Evolutionary conservation across 2,329 filamentous ascomycete genomes (phyloP).

Genomic region (Rhytidhysteron rufulum): DNA sequence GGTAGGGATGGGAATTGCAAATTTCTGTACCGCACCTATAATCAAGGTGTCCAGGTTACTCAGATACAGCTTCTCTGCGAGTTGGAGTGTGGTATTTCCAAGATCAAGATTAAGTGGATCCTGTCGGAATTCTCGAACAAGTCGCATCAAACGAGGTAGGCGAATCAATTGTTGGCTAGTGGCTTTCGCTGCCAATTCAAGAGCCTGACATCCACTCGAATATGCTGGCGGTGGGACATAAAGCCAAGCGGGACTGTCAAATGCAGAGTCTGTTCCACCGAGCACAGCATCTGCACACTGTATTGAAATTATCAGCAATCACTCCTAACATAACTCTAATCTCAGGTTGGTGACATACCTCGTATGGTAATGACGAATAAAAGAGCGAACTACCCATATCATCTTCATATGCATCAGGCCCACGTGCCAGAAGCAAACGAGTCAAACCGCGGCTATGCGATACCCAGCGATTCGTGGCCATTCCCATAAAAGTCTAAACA

Average conservation of each 20-base stretch:
- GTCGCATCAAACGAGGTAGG: constrained; percentile 5
- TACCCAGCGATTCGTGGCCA: constrained; percentile 5
- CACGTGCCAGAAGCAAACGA: constrained; percentile 4
- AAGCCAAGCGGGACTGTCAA: constrained; percentile 6
- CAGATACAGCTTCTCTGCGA: constrained; percentile 7
- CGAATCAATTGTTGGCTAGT: constrained; percentile 7
- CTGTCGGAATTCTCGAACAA: constrained; percentile 4
- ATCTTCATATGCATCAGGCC: constrained; percentile 5
- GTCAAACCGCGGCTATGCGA: constrained; percentile 5
- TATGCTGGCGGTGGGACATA: constrained; percentile 5
- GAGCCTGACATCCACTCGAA: not conserved
- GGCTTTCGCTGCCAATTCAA: constrained; percentile 1
- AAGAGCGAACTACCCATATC: constrained; percentile 9
- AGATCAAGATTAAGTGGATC: constrained; percentile 3
- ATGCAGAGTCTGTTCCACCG: constrained; percentile 3
- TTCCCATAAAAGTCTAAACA: constrained; percentile 2
- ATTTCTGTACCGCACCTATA: not conserved
- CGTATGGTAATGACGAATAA: constrained; percentile 4
- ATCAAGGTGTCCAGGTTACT: constrained; percentile 3
- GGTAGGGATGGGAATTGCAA: constrained; percentile 3
- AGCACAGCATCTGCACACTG: constrained; percentile 4
- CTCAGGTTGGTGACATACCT: constrained; percentile 1
- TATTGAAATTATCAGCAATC: not conserved
- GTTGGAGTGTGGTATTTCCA: constrained; percentile 1
- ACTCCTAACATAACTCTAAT: not conserved